Percentiles rank a stretch among this genome's conserved stretches.
Evolutionary conservation across 306 rosid species (phyloP).

Genomic region (Cicer bijugum): DNA sequence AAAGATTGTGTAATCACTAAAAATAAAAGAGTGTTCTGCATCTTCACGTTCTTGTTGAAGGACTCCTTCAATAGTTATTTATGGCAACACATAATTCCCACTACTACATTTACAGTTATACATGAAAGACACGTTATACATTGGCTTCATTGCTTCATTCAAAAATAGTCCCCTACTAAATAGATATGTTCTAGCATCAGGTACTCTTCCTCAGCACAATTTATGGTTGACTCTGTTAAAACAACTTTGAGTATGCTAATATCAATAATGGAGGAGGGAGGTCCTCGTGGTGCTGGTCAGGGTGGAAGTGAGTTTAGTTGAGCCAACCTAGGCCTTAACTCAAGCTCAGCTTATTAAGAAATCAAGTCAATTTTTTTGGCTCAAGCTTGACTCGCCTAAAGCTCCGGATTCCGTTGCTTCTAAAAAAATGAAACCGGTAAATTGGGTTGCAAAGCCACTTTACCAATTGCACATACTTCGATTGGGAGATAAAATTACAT

Average conservation of each 20-base stretch:
- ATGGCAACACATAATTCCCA: background rate
- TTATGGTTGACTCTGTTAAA: slow-evolving; percentile 8
- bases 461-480: background rate
- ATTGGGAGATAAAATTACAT: background rate
- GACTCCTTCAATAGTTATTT: slow-evolving; percentile 12
- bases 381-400: background rate
- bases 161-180: slow-evolving; percentile 2
- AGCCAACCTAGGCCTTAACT: background rate
- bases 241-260: background rate
- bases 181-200: background rate
- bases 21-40: background rate
- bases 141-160: background rate
- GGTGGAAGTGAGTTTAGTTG: background rate
- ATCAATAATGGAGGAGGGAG: background rate
- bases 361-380: background rate
- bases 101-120: background rate
- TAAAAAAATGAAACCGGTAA: background rate
- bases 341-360: background rate
- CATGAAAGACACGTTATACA: slow-evolving; percentile 7
- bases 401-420: background rate
- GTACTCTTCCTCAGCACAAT: slow-evolving; percentile 18
- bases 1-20: slow-evolving; percentile 12
- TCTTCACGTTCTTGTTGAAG: background rate
- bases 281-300: background rate
- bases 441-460: background rate